phyloP scores from a whole-genome alignment of 140 eudicot genomes.

The Flaveria floridana region DNA sequence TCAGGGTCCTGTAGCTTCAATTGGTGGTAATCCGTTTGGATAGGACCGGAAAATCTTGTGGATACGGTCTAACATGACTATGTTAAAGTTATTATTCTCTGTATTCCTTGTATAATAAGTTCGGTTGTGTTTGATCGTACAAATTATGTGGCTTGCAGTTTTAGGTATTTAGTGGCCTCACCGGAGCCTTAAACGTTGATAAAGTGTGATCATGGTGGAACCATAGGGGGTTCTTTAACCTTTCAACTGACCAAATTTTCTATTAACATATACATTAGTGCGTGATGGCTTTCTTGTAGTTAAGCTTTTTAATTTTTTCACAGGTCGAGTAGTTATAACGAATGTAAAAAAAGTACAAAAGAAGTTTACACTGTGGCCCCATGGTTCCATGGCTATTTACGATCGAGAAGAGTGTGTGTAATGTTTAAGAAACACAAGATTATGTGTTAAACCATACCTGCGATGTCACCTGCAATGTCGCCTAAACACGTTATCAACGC shows the following conservation, averaged over 20 bases:
- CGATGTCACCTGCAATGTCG: too few species aligned
- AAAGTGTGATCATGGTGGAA: conserved; percentile 8
- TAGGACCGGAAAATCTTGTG: conserved; percentile 30
- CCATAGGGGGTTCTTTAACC: background rate
- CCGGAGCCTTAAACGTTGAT: background rate
- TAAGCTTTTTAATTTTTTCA: background rate
- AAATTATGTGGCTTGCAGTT: conserved; percentile 1
- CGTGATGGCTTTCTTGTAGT: background rate
- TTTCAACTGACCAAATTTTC: background rate
- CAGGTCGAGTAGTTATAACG: background rate
- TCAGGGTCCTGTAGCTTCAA: conserved; percentile 65
- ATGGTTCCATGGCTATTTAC: background rate
- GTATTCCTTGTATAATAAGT: conserved; percentile 34
- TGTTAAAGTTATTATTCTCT: conserved; percentile 16
- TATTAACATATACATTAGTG: background rate
- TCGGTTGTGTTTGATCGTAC: conserved; percentile 18
- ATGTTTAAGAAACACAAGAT: background rate
- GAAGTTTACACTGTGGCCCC: background rate
- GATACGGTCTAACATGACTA: conserved; percentile 22
- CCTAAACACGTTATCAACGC: too few species aligned
- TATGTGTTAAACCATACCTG: background rate
- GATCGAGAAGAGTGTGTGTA: background rate
- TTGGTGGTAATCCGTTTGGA: conserved; percentile 84
- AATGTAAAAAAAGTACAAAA: too few species aligned
- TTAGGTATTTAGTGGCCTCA: conserved; percentile 22